A percentile compares a stretch with the other conserved stretches of the same genome.
phyloP scores from a whole-genome alignment of 1,284 basidiomycete genomes.

The Papiliotrema flavescens region DNA sequence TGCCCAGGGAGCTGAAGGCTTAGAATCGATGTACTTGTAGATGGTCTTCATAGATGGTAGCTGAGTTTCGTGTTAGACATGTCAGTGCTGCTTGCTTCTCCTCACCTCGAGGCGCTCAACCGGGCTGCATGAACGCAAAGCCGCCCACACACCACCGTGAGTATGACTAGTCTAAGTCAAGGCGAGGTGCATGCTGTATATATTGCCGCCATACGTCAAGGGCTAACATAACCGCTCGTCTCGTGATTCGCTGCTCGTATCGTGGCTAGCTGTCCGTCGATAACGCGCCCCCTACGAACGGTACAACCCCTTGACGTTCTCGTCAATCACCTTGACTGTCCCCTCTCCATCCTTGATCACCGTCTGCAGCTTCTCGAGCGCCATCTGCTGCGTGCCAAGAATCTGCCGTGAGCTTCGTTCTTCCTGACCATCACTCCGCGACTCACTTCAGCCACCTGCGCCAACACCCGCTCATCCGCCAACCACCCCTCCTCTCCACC shows the following conservation, averaged over 20 bases:
- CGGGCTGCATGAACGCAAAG: no score
- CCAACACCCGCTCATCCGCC: constrained; percentile 75
- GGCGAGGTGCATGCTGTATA: no score
- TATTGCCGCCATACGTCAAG: no score
- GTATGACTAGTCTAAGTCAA: no score
- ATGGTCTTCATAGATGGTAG: neutral
- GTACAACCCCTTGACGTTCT: constrained; percentile 47
- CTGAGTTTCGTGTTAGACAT: neutral
- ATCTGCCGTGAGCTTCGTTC: constrained; percentile 54
- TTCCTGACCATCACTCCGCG: neutral
- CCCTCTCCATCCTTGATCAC: constrained; percentile 56
- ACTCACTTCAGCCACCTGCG: constrained; percentile 68
- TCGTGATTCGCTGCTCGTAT: no score
- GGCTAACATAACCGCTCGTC: no score
- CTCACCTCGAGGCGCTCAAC: no score
- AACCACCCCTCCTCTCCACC: constrained; percentile 63
- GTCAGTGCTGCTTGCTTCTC: no score
- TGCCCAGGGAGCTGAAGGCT: neutral
- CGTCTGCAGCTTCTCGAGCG: constrained; percentile 71
- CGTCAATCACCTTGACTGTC: constrained; percentile 57
- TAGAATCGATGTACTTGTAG: neutral
- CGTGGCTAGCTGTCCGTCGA: no score
- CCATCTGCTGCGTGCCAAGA: constrained; percentile 71
- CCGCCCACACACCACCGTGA: no score
- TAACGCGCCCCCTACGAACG: no score